phyloP scores from a whole-genome alignment of 2,329 filamentous ascomycete genomes.

The Ceratocystis alfenasii region DNA sequence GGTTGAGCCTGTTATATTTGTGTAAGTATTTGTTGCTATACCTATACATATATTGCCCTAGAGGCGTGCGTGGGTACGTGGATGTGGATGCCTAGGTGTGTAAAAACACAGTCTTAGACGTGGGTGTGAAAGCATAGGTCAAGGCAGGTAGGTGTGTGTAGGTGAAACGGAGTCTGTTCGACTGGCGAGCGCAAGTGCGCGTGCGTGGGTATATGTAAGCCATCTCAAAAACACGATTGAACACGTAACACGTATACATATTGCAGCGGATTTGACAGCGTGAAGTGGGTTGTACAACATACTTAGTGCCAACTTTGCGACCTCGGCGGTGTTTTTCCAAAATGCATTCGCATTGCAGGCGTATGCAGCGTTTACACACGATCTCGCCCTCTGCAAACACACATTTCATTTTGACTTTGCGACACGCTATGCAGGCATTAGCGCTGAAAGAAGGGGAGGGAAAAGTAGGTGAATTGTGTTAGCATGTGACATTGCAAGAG shows the following conservation, averaged over 20 bases:
- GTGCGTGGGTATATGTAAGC: conserved; percentile 12
- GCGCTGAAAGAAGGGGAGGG: background rate
- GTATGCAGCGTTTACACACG: conserved; percentile 30
- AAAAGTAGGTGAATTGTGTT: background rate
- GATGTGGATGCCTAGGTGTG: background rate
- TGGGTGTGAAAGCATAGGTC: background rate
- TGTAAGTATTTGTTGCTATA: background rate
- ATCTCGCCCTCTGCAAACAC: conserved; percentile 24
- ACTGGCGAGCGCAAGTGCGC: background rate
- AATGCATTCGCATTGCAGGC: conserved; percentile 31
- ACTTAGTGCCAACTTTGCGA: conserved; percentile 31
- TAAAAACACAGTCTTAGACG: background rate
- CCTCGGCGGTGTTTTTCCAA: conserved; percentile 33
- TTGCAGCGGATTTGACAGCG: background rate
- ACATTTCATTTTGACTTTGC: conserved; percentile 34
- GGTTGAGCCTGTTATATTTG: conserved; percentile 15
- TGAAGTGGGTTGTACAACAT: conserved; percentile 11
- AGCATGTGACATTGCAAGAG: background rate
- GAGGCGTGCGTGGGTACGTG: background rate
- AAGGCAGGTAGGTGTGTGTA: background rate
- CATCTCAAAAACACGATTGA: conserved; percentile 4
- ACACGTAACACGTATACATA: conserved; percentile 1
- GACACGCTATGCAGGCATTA: conserved; percentile 31
- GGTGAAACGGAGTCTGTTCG: too few relatives aligned
- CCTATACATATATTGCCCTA: background rate